Conservation (phyloP, 1,284 basidiomycete species). For the Ustilago trichophora region DNA sequence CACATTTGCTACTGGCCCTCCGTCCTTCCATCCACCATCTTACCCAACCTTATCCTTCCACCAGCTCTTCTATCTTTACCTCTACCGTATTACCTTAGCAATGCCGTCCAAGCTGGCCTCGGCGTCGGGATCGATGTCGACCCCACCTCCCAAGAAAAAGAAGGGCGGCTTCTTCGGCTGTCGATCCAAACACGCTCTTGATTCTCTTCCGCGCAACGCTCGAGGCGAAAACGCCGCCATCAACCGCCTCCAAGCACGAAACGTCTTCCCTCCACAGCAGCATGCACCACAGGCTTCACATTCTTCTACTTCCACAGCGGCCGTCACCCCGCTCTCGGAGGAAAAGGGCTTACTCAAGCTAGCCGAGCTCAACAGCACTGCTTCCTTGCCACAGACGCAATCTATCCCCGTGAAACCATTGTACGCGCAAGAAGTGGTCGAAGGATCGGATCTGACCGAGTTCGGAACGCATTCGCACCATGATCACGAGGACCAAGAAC, state of each 20-base stretch:
- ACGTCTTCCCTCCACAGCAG: conserved; percentile 14
- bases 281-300: conserved; percentile 8
- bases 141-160: conserved; percentile 31
- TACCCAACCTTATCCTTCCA: too few species aligned
- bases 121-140: conserved; percentile 11
- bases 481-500: background rate
- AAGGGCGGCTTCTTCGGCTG: conserved; percentile 46
- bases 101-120: conserved; percentile 26
- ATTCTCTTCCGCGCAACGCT: conserved; percentile 42
- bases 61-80: too few species aligned
- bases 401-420: conserved; percentile 4
- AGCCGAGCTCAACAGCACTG: conserved; percentile 12
- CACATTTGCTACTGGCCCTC: background rate
- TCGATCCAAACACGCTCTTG: conserved; percentile 43
- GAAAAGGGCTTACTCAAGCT: conserved; percentile 19
- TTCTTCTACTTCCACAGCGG: conserved; percentile 9
- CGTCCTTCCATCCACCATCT: background rate
- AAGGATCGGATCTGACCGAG: background rate
- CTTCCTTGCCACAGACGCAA: background rate
- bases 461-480: background rate
- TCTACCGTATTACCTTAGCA: too few species aligned
- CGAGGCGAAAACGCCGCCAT: conserved; percentile 43
- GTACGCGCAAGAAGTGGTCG: conserved; percentile 20
- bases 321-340: conserved; percentile 11
- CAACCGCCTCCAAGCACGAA: conserved; percentile 33